These are phyloP conservation scores for Syzygium syzygioides DNA, from an alignment of 441 rosid species.

Conservation along the genomic window DNA sequence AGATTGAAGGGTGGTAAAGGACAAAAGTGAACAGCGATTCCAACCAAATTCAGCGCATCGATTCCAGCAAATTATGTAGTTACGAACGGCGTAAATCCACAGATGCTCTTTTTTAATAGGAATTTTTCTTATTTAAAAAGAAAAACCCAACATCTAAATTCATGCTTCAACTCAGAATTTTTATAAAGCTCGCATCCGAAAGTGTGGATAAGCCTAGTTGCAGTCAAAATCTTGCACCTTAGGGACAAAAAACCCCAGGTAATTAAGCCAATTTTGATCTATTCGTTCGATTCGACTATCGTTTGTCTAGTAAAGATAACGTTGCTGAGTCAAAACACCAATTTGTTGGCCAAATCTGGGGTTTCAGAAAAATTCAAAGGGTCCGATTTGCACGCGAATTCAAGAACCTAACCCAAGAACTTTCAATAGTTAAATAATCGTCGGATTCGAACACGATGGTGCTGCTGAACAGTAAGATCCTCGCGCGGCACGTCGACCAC, in stretches of 20 bases:
- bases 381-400: not conserved
- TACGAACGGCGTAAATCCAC: not conserved
- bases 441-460: not conserved
- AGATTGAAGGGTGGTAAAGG: not conserved
- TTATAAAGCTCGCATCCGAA: not conserved
- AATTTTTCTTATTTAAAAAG: not conserved
- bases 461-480: not conserved
- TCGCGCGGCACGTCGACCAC: not conserved
- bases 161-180: not conserved
- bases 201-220: no score
- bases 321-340: not conserved
- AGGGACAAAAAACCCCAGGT: not conserved
- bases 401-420: not conserved
- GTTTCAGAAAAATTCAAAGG: not conserved
- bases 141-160: not conserved
- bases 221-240: not conserved
- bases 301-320: not conserved
- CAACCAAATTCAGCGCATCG: not conserved
- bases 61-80: not conserved
- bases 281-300: not conserved
- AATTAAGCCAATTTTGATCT: not conserved
- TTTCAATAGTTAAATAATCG: not conserved
- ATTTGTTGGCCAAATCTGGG: not conserved
- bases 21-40: not conserved
- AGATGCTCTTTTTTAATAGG: not conserved